phyloP scores from a whole-genome alignment of 805 yeast species.

The Grigorovia transvaalensis region DNA sequence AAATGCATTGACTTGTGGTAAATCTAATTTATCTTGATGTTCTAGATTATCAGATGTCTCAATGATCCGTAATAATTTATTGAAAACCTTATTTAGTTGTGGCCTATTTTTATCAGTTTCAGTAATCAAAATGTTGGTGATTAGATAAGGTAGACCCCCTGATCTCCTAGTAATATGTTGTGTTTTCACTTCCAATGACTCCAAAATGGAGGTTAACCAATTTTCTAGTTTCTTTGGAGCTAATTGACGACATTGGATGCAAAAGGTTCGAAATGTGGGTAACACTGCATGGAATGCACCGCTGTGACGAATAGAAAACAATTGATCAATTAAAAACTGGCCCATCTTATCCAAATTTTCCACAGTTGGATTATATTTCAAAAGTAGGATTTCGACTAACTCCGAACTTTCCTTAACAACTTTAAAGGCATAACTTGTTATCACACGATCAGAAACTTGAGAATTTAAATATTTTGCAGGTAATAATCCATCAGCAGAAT shows the following conservation, averaged over 20 bases:
- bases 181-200: slow-evolving; percentile 41
- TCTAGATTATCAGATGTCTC: slow-evolving; percentile 40
- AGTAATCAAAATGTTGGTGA: slow-evolving; percentile 64
- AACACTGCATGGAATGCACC: slow-evolving; percentile 88
- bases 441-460: slow-evolving; percentile 33
- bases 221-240: slow-evolving; percentile 33
- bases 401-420: slow-evolving; percentile 65
- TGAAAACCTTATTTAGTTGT: slow-evolving; percentile 42
- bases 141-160: slow-evolving; percentile 78
- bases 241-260: slow-evolving; percentile 41
- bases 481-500: slow-evolving; percentile 60
- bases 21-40: slow-evolving; percentile 48
- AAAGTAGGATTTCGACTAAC: slow-evolving; percentile 39
- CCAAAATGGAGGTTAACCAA: slow-evolving; percentile 55
- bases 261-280: slow-evolving; percentile 65
- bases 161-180: slow-evolving; percentile 80
- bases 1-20: slow-evolving; percentile 91
- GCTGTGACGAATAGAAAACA: slow-evolving; percentile 69
- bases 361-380: slow-evolving; percentile 18
- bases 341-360: slow-evolving; percentile 33
- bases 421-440: slow-evolving; percentile 71
- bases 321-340: slow-evolving; percentile 49
- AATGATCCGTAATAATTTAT: slow-evolving; percentile 36
- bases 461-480: slow-evolving; percentile 37
- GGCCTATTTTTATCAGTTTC: slow-evolving; percentile 28